phyloP scores from a whole-genome alignment of 2,329 filamentous ascomycete species.

The Teratosphaeria epicoccoides region DNA sequence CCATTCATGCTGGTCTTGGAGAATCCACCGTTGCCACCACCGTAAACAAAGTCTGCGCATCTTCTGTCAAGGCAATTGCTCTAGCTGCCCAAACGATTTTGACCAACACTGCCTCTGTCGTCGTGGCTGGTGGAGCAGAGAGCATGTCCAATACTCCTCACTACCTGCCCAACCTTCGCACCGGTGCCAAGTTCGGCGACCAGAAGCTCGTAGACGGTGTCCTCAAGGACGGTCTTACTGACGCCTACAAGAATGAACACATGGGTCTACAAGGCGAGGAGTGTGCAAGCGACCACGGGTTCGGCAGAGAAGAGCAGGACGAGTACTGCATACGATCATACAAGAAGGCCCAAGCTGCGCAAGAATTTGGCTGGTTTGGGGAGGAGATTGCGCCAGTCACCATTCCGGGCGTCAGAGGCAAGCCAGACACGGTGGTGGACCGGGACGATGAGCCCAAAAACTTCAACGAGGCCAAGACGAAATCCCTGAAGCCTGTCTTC shows the following conservation, averaged over 20 bases:
- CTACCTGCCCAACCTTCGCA: constrained; percentile 81
- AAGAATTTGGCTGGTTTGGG: constrained; percentile 69
- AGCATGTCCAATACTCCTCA: constrained; percentile 98
- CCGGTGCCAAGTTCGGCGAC: constrained; percentile 87
- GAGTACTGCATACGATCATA: constrained; percentile 93
- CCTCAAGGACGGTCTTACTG: constrained; percentile 86
- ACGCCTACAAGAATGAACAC: constrained; percentile 91
- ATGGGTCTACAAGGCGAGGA: constrained; percentile 93
- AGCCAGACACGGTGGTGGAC: constrained; percentile 69
- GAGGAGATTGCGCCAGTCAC: constrained; percentile 83
- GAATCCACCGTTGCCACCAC: constrained; percentile 77
- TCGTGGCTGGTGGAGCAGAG: constrained; percentile 90
- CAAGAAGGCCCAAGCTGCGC: constrained; percentile 81
- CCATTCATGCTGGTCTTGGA: constrained; percentile 74
- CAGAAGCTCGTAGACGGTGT: constrained; percentile 82
- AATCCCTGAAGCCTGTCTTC: constrained; percentile 58
- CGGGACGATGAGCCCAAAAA: constrained; percentile 96
- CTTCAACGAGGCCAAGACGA: constrained; percentile 44
- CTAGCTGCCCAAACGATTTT: constrained; percentile 95
- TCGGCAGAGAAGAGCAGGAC: constrained; percentile 80
- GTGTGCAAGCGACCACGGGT: constrained; percentile 71
- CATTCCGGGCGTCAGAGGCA: constrained; percentile 78
- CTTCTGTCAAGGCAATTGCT: constrained; percentile 85
- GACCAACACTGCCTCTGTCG: constrained; percentile 82
- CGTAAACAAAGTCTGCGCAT: constrained; percentile 98